Evolutionary conservation across 2,329 filamentous ascomycete genomes (phyloP), one percentile per base, ranked within the genome.

Genomic region (Coniochaeta sp.): DNA sequence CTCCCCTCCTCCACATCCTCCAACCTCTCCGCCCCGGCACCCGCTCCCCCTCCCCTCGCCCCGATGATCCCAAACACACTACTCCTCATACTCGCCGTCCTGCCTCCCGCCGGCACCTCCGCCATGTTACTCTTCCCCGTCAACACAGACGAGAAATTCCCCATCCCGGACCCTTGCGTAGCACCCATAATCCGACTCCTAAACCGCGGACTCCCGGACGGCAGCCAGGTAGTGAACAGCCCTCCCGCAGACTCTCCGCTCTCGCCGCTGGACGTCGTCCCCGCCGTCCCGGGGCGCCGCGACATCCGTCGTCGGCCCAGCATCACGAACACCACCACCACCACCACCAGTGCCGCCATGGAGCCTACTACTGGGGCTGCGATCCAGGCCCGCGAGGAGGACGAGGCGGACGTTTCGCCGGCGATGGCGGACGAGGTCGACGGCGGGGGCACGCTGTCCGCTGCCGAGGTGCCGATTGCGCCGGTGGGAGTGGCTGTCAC

Each of bases 311-410:
- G 61, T 3, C 71, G 68, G 52, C 67, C 68, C 64, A 71, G 68
- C 57, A 73, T 63, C 19, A 70, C 64, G 60, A 73, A 69, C 19
- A 69, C 65, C 1, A 71, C 64, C 0, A 69, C 69, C 22, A 74
- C 67, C 4, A 73, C 65, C 9, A 68, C 66, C 50, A 73, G 62
- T 10, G 71, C 71, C 0, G 69, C 71, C 4, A 72, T 64, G 24
- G 68, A 65, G 36, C 72, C 71, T 2, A 74, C 70, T 1, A 73
- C 68, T 5, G 72, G 71, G 0, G 69, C 72, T 1, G 71, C 71
- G 42, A 74, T 70, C 71, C 71, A 73, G 3, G 71, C 72, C 9
- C 47, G 47, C 22, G 47, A 52, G 9, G 47, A 52, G 3, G 47
- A 52, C 14, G 47, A 28, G 3, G 44, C 4, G 5, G 44, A 19